phyloP scores from a whole-genome alignment of 805 yeast species.

The Dipodascopsis tothii region DNA sequence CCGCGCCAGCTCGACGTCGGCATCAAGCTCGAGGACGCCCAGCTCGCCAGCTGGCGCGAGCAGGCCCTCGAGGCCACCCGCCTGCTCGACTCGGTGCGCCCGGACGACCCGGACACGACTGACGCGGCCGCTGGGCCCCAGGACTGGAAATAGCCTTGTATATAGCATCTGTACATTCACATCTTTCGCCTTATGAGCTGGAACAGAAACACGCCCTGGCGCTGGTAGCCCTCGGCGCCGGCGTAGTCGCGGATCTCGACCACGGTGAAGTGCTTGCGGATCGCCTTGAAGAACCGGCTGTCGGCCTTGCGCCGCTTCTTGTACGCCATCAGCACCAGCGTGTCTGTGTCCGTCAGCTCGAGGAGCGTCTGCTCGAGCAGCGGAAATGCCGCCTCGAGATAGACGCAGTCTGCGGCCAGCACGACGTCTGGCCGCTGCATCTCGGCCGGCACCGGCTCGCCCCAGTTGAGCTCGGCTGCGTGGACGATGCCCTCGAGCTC shows the following conservation, averaged over 20 bases:
- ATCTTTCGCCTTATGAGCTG: not conserved
- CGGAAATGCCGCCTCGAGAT: constrained; percentile 48
- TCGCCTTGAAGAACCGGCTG: constrained; percentile 28
- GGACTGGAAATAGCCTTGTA: not conserved
- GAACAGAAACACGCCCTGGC: constrained; percentile 8
- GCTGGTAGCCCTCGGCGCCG: constrained; percentile 5
- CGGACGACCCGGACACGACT: not conserved
- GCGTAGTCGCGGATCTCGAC: constrained; percentile 8
- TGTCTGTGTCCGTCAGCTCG: constrained; percentile 36
- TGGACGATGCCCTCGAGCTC: constrained; percentile 32
- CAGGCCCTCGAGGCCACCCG: constrained; percentile 3
- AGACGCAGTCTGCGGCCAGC: constrained; percentile 56
- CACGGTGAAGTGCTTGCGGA: constrained; percentile 3
- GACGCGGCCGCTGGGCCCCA: not conserved
- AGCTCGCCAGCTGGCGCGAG: constrained; percentile 62
- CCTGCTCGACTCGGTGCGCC: not conserved
- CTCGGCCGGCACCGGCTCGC: constrained; percentile 25
- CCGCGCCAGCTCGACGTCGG: constrained; percentile 59
- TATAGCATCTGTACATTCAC: not conserved
- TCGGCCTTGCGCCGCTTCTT: constrained; percentile 46
- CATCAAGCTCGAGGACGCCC: constrained; percentile 59
- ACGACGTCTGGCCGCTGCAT: constrained; percentile 39
- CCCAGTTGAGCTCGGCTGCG: constrained; percentile 44
- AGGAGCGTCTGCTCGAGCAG: constrained; percentile 43
- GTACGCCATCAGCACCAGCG: constrained; percentile 46